Base-by-base conservation (phyloP, 2,329 filamentous ascomycete species). In the Akanthomyces muscarius region DNA sequence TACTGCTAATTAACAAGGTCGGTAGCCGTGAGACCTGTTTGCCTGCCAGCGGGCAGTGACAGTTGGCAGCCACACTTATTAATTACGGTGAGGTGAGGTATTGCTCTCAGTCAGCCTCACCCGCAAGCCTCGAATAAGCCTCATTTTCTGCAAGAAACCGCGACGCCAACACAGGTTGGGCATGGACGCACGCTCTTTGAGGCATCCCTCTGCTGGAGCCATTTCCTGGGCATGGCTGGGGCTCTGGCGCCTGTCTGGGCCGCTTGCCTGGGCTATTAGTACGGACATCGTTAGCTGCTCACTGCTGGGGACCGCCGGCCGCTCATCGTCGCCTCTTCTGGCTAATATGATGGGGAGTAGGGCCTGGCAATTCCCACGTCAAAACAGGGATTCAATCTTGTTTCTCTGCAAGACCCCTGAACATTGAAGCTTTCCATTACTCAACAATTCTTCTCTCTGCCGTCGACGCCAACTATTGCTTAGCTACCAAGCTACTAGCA, bases 251-350 rank as follows among this genome's bases (percentile, higher is more conserved):
- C 21, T 21, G 21, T 47, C 42, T 57, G 18, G 41, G 23, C 5
- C 14, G 21, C 44, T 45, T 16, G 47, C 14, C 42, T 18, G 13
- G 5, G 21, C 21, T 21, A 1, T 21, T 21, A 21, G 21, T 21
- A n/a, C n/a, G n/a, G n/a, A n/a, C n/a, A 21, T 21, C 21, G 21
- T 21, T 52, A 52, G 23, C 16, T 52, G 41, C 54, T 45, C 54
- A 56, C 54, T 47, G 8, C 28, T 36, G 10, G 30, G 18, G 41
- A 25, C 18, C 14, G 36, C 54, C 44, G 55, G 48, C 55, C 55
- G 55, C 55, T 16, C 55, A 58, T 58, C 55, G 44, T 58, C 55
- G n/a, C 57, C 57, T 60, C 36, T 52, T 52, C 23, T 13, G 47
- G 56, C 33, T 33, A 21, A 44, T 3, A 56, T 28, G 53, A 38